Evolutionary conservation across 305 asterid species (phyloP).

Genomic region (Fraxinus greggii): DNA sequence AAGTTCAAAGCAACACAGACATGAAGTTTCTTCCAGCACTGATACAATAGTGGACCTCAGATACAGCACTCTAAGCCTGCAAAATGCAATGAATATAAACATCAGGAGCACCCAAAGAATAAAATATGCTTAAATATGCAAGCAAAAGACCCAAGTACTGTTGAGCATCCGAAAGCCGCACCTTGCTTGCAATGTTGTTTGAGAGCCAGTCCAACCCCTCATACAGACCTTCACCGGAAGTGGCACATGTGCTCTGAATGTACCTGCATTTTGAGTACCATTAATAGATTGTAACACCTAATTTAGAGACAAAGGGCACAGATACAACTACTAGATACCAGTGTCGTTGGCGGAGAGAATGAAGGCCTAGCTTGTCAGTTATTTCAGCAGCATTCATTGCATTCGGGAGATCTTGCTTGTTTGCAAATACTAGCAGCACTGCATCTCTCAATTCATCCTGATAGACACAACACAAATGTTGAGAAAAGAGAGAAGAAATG

Average conservation of each 20-base stretch:
- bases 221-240: constrained; percentile 60
- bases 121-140: background rate
- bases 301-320: background rate
- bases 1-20: constrained; percentile 16
- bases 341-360: constrained; percentile 66
- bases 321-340: constrained; percentile 33
- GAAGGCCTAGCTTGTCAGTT: constrained; percentile 67
- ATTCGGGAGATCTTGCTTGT: constrained; percentile 74
- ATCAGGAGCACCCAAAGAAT: background rate
- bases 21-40: constrained; percentile 1
- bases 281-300: background rate
- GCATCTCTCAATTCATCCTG: constrained; percentile 70
- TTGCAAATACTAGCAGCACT: constrained; percentile 61
- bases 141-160: background rate
- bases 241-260: constrained; percentile 64
- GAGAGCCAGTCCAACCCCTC: constrained; percentile 67
- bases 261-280: constrained; percentile 39
- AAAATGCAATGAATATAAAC: background rate
- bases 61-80: constrained; percentile 27
- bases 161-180: constrained; percentile 1
- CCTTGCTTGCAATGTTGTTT: constrained; percentile 60
- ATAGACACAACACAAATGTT: background rate
- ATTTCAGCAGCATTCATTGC: constrained; percentile 75
- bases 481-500: background rate
- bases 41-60: background rate